A percentile compares a stretch with the other conserved stretches of the same genome.
Evolutionary conservation across 192 early-diverging fungal genomes (phyloP).

Genomic region (Funneliformis mosseae): DNA sequence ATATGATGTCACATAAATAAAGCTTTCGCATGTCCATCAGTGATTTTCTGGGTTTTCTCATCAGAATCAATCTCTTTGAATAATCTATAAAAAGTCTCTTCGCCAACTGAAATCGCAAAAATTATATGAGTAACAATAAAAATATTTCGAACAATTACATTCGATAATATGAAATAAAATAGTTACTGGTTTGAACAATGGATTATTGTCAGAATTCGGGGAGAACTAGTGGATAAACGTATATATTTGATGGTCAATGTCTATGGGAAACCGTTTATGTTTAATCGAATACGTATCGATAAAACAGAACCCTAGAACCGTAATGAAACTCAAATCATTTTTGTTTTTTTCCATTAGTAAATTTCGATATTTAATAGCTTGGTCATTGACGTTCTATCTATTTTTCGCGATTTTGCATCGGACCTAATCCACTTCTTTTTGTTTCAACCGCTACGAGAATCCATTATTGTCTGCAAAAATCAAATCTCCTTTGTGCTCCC

Average conservation of each 20-base stretch:
- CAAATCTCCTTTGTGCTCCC: neutral
- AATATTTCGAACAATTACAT: too few species aligned
- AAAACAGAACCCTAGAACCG: neutral
- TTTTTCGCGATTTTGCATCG: neutral
- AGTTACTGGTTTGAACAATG: neutral
- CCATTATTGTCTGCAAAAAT: neutral
- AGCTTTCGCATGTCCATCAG: too few species aligned
- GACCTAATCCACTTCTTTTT: neutral
- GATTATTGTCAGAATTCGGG: neutral
- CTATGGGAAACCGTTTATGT: neutral
- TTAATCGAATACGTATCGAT: neutral
- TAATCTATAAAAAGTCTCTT: too few species aligned
- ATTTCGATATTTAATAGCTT: neutral
- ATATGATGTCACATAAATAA: too few species aligned
- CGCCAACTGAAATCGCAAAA: too few species aligned
- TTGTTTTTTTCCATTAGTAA: neutral
- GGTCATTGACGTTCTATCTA: neutral
- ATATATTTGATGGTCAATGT: neutral
- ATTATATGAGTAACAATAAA: too few species aligned
- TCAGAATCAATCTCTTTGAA: too few species aligned
- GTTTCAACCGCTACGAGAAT: neutral
- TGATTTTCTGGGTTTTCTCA: too few species aligned
- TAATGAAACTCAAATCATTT: neutral
- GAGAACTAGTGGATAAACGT: too few species aligned
- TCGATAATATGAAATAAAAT: neutral